Percentiles rank a stretch among this genome's conserved stretches.
phyloP scores from a whole-genome alignment of 129 eudicot genomes.

The Kitagawia praeruptora region DNA sequence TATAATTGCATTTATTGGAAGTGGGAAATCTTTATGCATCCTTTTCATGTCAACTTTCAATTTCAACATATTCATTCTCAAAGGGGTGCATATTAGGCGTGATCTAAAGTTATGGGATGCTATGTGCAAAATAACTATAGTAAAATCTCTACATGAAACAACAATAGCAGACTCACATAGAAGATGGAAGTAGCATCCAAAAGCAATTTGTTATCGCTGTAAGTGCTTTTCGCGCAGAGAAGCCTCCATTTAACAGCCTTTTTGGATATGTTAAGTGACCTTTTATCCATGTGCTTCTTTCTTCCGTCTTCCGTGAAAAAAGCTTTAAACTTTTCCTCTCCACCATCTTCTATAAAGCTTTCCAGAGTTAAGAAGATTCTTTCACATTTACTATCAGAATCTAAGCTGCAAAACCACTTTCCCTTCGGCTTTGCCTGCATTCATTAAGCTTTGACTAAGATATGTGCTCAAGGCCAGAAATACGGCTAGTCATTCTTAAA shows the following conservation, averaged over 20 bases:
- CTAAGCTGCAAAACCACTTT: constrained; percentile 64
- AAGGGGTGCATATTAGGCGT: not conserved
- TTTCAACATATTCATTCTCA: no score
- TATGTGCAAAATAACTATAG: not conserved
- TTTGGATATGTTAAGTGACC: no score
- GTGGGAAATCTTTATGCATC: no score
- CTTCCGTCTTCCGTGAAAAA: no score
- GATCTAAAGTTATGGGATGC: not conserved
- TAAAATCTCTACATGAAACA: not conserved
- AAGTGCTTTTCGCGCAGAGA: constrained; percentile 51
- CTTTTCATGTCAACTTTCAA: no score
- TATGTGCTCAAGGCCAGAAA: no score
- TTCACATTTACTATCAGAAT: constrained; percentile 46
- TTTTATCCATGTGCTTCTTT: no score
- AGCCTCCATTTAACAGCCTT: constrained; percentile 55
- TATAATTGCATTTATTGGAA: no score
- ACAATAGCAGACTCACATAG: constrained; percentile 31
- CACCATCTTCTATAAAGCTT: constrained; percentile 21
- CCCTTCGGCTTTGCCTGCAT: constrained; percentile 42
- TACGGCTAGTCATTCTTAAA: no score
- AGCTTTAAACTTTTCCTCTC: constrained; percentile 25
- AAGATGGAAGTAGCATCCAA: constrained; percentile 75
- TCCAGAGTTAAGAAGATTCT: constrained; percentile 31
- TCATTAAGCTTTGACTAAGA: constrained; percentile 4
- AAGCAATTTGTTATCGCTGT: constrained; percentile 48